phyloP scores from a whole-genome alignment of 176 grass and related monocot genomes.

The Oryza coarctata region DNA sequence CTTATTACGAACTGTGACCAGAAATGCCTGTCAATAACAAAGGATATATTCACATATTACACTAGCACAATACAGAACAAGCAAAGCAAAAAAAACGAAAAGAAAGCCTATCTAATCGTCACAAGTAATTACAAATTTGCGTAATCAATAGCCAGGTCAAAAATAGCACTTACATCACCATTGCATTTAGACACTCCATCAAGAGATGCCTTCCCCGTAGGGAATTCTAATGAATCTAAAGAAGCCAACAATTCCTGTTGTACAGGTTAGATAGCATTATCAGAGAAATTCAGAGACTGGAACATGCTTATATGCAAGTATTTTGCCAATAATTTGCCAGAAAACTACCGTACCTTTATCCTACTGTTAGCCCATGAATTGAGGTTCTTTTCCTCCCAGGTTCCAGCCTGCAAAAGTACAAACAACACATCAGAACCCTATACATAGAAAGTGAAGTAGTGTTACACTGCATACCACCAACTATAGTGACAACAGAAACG shows the following conservation, averaged over 20 bases:
- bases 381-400: slow-evolving; percentile 97
- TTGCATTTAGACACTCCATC: slow-evolving; percentile 88
- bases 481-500: not conserved
- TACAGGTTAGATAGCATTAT: not conserved
- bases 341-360: slow-evolving; percentile 65
- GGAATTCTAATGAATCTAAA: slow-evolving; percentile 67
- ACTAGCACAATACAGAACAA: not conserved
- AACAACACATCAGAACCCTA: not conserved
- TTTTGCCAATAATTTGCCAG: not conserved
- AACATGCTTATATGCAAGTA: not conserved
- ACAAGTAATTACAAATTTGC: not conserved
- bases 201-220: slow-evolving; percentile 71
- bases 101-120: not conserved
- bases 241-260: slow-evolving; percentile 76
- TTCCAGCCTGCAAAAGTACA: slow-evolving; percentile 79
- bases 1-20: slow-evolving; percentile 87
- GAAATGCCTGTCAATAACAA: slow-evolving; percentile 59
- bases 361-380: slow-evolving; percentile 87
- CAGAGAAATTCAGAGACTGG: not conserved
- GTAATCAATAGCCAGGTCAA: not conserved
- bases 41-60: slow-evolving; percentile 18
- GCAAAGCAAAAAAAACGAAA: not conserved
- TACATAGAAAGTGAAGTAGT: not conserved
- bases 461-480: not conserved
- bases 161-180: slow-evolving; percentile 74